Percentiles rank a stretch among this genome's conserved stretches.
phyloP scores from a whole-genome alignment of 2,329 filamentous ascomycete species.

The Diplodia scrobiculata region DNA sequence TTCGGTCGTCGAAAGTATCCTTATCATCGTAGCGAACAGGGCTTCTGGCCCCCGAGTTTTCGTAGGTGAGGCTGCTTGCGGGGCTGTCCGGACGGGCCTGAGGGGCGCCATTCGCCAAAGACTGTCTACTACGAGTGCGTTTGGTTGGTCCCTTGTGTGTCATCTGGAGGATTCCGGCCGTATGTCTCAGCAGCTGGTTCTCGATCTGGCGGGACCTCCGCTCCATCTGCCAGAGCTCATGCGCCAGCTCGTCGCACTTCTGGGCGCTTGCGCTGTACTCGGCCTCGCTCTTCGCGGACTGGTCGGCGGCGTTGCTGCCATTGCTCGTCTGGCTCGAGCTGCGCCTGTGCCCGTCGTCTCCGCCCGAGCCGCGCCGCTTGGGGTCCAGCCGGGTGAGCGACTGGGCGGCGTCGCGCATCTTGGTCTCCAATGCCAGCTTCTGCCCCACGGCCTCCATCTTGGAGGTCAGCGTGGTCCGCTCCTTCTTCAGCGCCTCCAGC shows the following conservation, averaged over 20 bases:
- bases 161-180: constrained; percentile 86
- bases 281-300: constrained; percentile 62
- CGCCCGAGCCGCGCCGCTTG: constrained; percentile 45
- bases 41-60: constrained; percentile 50
- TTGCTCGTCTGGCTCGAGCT: constrained; percentile 49
- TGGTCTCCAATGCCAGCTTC: constrained; percentile 85
- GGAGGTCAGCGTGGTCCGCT: constrained; percentile 69
- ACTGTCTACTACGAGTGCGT: constrained; percentile 48
- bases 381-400: constrained; percentile 82
- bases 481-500: constrained; percentile 87
- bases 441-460: constrained; percentile 80
- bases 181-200: constrained; percentile 79
- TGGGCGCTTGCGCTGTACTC: constrained; percentile 74
- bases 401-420: constrained; percentile 88
- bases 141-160: constrained; percentile 77
- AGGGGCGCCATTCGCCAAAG: constrained; percentile 40
- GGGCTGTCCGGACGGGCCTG: constrained; percentile 67
- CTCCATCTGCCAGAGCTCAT: constrained; percentile 78
- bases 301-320: constrained; percentile 41
- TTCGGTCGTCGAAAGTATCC: constrained; percentile 74
- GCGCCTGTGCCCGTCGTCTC: constrained; percentile 30
- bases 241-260: constrained; percentile 82
- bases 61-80: constrained; percentile 72
- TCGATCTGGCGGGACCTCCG: constrained; percentile 72
- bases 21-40: constrained; percentile 57